Evolutionary conservation across 352 stramenopile species (phyloP), one percentile per base, ranked within the genome.

Genomic region (Paralagenidium karlingii): DNA sequence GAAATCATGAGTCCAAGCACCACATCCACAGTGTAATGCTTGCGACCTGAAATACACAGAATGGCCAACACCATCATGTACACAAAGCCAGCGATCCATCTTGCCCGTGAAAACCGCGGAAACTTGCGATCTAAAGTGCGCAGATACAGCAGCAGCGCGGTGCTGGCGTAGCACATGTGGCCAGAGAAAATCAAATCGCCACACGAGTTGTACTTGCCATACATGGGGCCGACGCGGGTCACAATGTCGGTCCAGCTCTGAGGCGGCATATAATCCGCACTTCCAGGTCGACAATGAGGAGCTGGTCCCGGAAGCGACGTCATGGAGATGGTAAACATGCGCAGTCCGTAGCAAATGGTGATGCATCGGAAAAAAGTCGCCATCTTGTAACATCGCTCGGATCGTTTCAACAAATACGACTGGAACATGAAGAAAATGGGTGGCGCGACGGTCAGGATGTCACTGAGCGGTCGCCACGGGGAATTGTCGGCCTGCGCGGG

Each of bases 11-110:
- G 40, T 12, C 70, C 70, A 28, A 85, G 63, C 27, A 81, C 67
- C 5, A 85, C 63, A 46, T 85, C 70, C n/a, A 85, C 70, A 5
- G 71, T 82, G 52, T 85, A 85, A 45, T 85, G 71, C 40, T 82
- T 82, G 43, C 71, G 68, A 11, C 66, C 65, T 12, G 68, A 59
- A 38, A 85, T 69, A 34, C 66, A 81, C 13, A 85, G 47, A 38
- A 33, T 52, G 4, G 63, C 67, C 28, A 82, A 49, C 10, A 71
- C 46, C 19, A 59, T 24, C 21, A 85, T 34, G 47, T 85, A 82
- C 26, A 50, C 34, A 34, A 73, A 50, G 29, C 68, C 71, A 18
- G 74, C 45, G 22, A 60, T 47, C 61, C 68, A 82, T 22, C 66
- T 61, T 27, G 79, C 49, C 18, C 56, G 55, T 20, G 68, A 79